Evolutionary conservation across 2,329 filamentous ascomycete genomes (phyloP).

Genomic region (Alternaria sp.): DNA sequence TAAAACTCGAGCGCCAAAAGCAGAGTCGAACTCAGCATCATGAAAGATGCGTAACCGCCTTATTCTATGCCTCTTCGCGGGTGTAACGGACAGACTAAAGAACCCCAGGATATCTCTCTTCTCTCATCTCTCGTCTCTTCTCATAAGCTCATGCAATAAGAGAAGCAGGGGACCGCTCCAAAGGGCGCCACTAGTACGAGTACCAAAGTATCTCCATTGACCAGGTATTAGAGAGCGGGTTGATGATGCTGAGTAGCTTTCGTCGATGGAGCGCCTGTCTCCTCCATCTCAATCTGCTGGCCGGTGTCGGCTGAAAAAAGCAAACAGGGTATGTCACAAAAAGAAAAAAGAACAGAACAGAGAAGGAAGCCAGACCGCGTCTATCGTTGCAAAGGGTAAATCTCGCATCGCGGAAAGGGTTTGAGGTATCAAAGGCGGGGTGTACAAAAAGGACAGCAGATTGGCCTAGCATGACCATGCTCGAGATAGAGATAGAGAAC

Average conservation of each 20-base stretch:
- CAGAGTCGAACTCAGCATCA: conserved; percentile 7
- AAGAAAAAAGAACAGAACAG: conserved; percentile 12
- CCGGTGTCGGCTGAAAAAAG: conserved; percentile 15
- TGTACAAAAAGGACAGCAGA: conserved; percentile 12
- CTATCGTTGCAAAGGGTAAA: conserved; percentile 33
- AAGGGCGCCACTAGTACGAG: neutral
- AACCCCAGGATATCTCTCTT: neutral
- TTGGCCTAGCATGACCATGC: conserved; percentile 11
- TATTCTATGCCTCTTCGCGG: conserved; percentile 15
- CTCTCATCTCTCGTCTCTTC: conserved; percentile 3
- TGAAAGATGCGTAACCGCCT: conserved; percentile 4
- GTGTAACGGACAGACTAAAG: neutral
- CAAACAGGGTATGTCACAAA: conserved; percentile 30
- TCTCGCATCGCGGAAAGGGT: conserved; percentile 24
- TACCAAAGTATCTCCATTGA: conserved; percentile 5
- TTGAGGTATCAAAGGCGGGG: conserved; percentile 29
- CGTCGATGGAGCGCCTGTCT: conserved; percentile 50
- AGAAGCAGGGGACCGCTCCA: conserved; percentile 6
- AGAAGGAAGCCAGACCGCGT: conserved; percentile 27
- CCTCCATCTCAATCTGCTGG: conserved; percentile 44
- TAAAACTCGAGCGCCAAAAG: neutral
- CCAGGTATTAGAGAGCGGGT: conserved; percentile 40
- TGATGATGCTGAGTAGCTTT: conserved; percentile 24
- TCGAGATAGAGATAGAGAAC: conserved; percentile 11
- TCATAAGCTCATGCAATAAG: conserved; percentile 39